Evolutionary conservation across 805 yeast species (phyloP).

Genomic region (Saturnispora ahearnii): DNA sequence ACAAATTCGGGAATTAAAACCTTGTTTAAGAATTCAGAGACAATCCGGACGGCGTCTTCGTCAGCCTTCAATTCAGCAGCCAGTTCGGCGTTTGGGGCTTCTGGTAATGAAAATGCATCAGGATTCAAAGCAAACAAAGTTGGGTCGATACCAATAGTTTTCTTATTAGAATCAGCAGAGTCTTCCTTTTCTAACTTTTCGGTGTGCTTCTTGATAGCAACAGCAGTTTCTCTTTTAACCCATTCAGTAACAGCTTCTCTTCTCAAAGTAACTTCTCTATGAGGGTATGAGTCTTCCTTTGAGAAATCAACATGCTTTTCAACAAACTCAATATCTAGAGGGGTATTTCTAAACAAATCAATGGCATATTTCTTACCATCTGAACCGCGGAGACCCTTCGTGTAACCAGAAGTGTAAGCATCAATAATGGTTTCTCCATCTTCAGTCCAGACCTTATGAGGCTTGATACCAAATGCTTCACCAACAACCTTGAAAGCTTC

Average conservation of each 20-base stretch:
- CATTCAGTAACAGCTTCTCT: slow-evolving; percentile 86
- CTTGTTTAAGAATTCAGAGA: slow-evolving; percentile 53
- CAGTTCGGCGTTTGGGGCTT: slow-evolving; percentile 30
- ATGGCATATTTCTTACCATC: slow-evolving; percentile 80
- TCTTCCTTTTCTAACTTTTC: slow-evolving; percentile 31
- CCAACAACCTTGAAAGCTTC: slow-evolving; percentile 52
- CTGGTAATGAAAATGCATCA: slow-evolving; percentile 53
- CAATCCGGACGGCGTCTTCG: slow-evolving; percentile 55
- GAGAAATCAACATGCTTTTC: slow-evolving; percentile 43
- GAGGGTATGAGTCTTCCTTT: slow-evolving; percentile 61
- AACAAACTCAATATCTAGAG: slow-evolving; percentile 71
- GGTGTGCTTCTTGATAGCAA: slow-evolving; percentile 40
- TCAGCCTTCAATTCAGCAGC: slow-evolving; percentile 37
- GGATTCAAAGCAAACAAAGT: slow-evolving; percentile 61
- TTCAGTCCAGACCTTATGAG: slow-evolving; percentile 48
- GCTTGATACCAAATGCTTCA: slow-evolving; percentile 68
- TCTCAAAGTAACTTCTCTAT: slow-evolving; percentile 67
- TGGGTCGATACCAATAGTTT: slow-evolving; percentile 44
- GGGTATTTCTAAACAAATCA: slow-evolving; percentile 78
- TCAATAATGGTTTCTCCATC: slow-evolving; percentile 36
- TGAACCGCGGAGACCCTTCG: slow-evolving; percentile 78
- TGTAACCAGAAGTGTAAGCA: slow-evolving; percentile 61
- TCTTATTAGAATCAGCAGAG: slow-evolving; percentile 28
- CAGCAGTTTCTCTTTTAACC: slow-evolving; percentile 66
- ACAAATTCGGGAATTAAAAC: slow-evolving; percentile 57